Evolutionary conservation across 106 monocot species (phyloP).

Genomic region (Narthecium ossifragum): DNA sequence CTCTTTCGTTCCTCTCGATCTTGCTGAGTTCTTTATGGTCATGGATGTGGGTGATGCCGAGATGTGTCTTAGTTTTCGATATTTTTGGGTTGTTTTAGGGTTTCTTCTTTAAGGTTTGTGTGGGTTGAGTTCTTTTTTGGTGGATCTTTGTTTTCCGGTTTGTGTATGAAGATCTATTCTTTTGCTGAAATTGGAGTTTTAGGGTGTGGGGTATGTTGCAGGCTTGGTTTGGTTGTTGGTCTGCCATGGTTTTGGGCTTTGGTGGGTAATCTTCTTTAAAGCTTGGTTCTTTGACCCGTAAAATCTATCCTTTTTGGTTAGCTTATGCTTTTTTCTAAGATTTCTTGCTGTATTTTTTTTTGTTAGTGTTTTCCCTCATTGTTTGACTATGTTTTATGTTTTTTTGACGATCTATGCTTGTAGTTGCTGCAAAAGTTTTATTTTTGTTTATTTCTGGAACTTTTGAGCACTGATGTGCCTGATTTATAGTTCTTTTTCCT

Average conservation of each 20-base stretch:
- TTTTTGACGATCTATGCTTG: background rate
- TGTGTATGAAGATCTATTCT: background rate
- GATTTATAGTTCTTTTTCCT: too few species aligned
- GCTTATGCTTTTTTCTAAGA: background rate
- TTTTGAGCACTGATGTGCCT: too few species aligned
- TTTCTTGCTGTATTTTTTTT: background rate
- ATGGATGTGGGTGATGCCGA: too few species aligned
- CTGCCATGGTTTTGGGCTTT: constrained; percentile 1
- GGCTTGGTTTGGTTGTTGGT: background rate
- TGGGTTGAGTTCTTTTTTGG: too few species aligned
- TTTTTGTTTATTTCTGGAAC: too few species aligned
- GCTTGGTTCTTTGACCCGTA: background rate
- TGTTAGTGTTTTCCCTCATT: background rate
- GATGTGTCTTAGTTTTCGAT: too few species aligned
- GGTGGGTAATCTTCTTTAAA: too few species aligned
- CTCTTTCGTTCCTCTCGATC: background rate
- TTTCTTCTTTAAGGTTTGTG: too few species aligned
- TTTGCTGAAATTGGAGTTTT: too few species aligned
- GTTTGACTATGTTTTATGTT: background rate
- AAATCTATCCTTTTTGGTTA: background rate
- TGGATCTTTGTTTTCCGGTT: background rate
- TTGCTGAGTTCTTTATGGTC: too few species aligned
- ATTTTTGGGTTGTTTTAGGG: too few species aligned
- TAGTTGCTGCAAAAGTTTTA: background rate
- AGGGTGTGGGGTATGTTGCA: too few species aligned